Evolutionary conservation across 1,139 yeast genomes (phyloP).

Genomic region (Lodderomyces oxycetoniae): DNA sequence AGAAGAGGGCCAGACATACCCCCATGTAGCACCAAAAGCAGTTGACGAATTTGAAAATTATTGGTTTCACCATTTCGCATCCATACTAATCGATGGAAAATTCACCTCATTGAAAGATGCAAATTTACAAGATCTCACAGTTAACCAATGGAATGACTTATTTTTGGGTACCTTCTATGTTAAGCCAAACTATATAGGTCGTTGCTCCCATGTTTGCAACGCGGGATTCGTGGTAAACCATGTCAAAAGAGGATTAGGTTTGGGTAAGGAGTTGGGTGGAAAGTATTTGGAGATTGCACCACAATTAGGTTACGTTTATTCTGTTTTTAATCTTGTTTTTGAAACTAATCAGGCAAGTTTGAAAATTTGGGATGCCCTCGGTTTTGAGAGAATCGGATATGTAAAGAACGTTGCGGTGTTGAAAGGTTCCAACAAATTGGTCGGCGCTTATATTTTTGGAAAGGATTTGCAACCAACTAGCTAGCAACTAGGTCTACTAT

Average conservation of each 20-base stretch:
- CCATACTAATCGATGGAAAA: slow-evolving; percentile 41
- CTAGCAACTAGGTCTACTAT: no score
- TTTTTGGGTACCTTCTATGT: slow-evolving; percentile 69
- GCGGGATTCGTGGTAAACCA: slow-evolving; percentile 70
- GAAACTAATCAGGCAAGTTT: slow-evolving; percentile 65
- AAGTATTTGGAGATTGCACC: slow-evolving; percentile 65
- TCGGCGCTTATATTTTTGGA: slow-evolving; percentile 67
- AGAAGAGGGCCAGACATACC: slow-evolving; percentile 50
- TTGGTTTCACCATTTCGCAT: slow-evolving; percentile 45
- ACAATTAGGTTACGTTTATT: slow-evolving; percentile 63
- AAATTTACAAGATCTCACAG: slow-evolving; percentile 13
- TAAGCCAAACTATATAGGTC: slow-evolving; percentile 73
- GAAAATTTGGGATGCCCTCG: slow-evolving; percentile 69
- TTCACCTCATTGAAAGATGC: slow-evolving; percentile 13
- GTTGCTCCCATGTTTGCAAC: slow-evolving; percentile 76
- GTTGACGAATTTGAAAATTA: slow-evolving; percentile 32
- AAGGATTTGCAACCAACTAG: slow-evolving; percentile 36
- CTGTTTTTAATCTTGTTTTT: slow-evolving; percentile 80
- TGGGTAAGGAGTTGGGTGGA: slow-evolving; percentile 61
- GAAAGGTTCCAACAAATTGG: slow-evolving; percentile 53
- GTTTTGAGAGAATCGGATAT: slow-evolving; percentile 68
- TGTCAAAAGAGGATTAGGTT: slow-evolving; percentile 49
- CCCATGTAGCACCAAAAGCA: slow-evolving; percentile 30
- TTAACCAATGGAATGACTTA: slow-evolving; percentile 32
- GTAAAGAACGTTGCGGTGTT: slow-evolving; percentile 63